phyloP scores from a whole-genome alignment of 2,329 filamentous ascomycete genomes.

The Aureobasidium sp. region DNA sequence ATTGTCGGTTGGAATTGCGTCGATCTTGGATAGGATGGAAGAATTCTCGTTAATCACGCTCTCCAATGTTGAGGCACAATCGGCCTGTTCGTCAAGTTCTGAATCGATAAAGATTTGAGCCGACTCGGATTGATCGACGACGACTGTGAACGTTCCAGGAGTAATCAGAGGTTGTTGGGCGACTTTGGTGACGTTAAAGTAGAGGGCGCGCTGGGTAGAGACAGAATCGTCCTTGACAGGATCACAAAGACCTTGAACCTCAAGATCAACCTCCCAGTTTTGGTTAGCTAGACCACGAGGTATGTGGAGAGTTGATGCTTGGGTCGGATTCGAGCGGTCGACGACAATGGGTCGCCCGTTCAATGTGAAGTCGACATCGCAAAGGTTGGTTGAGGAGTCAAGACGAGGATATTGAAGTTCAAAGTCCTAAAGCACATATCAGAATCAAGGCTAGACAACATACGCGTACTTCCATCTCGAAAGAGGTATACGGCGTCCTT shows the following conservation, averaged over 20 bases:
- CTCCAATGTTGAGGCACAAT: neutral
- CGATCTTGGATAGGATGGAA: neutral
- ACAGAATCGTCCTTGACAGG: neutral
- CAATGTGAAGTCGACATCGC: constrained; percentile 10
- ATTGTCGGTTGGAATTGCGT: constrained; percentile 3
- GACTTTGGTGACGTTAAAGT: constrained; percentile 11
- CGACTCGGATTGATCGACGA: neutral
- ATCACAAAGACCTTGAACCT: constrained; percentile 10
- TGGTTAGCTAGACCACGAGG: neutral
- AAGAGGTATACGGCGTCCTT: constrained; percentile 1
- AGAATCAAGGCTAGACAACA: constrained; percentile 1
- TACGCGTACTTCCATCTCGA: neutral
- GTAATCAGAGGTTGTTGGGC: neutral
- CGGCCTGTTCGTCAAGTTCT: neutral
- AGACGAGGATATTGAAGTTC: constrained; percentile 7
- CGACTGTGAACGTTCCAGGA: neutral
- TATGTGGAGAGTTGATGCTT: neutral
- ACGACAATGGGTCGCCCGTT: constrained; percentile 8
- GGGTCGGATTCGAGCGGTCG: neutral
- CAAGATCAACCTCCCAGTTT: constrained; percentile 13
- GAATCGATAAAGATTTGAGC: constrained; percentile 5
- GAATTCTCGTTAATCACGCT: constrained; percentile 9
- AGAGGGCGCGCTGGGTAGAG: neutral
- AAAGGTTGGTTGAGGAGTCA: constrained; percentile 10
- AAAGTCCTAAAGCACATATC: constrained; percentile 13